Conservation (phyloP, 306 rosid genomes). For the Oemleria cerasiformis region DNA sequence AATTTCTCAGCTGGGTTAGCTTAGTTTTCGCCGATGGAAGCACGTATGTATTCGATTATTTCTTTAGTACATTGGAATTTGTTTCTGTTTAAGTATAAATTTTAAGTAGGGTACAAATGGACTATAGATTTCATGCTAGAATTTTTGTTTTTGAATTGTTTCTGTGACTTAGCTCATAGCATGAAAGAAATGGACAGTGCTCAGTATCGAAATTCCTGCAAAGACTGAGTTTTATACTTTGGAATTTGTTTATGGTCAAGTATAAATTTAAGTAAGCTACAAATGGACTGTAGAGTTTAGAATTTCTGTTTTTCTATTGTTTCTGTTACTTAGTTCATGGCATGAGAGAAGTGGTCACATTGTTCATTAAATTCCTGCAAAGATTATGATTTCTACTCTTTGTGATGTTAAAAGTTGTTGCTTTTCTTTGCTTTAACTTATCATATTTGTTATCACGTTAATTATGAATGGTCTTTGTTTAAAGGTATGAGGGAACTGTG, state of each 20-base stretch:
- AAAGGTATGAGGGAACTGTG: slow-evolving; percentile 90
- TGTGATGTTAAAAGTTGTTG: not conserved
- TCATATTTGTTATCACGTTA: not conserved
- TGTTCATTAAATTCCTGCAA: not conserved
- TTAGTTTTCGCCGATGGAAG: slow-evolving; percentile 77
- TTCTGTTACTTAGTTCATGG: not conserved
- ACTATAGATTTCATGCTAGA: not conserved
- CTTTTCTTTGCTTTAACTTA: not conserved
- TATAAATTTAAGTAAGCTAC: not conserved
- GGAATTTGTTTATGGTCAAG: not conserved
- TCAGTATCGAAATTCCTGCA: too few relatives aligned
- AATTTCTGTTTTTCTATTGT: not conserved
- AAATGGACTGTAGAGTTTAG: not conserved
- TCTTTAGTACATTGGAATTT: not conserved
- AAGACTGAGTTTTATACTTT: too few relatives aligned
- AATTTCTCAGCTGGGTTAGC: slow-evolving; percentile 93
- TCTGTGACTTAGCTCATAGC: too few relatives aligned
- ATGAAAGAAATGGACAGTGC: too few relatives aligned
- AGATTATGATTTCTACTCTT: not conserved
- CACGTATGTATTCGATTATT: slow-evolving; percentile 50
- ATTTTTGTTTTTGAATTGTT: too few relatives aligned
- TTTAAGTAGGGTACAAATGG: not conserved
- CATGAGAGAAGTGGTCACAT: not conserved
- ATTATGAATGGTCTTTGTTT: not conserved
- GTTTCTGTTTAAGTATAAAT: not conserved